A percentile compares a stretch with the other conserved stretches of the same genome.
These are phyloP conservation scores for Tylopilus subfusipes DNA, from an alignment of 768 basidiomycete genomes.

Conservation along the genomic window DNA sequence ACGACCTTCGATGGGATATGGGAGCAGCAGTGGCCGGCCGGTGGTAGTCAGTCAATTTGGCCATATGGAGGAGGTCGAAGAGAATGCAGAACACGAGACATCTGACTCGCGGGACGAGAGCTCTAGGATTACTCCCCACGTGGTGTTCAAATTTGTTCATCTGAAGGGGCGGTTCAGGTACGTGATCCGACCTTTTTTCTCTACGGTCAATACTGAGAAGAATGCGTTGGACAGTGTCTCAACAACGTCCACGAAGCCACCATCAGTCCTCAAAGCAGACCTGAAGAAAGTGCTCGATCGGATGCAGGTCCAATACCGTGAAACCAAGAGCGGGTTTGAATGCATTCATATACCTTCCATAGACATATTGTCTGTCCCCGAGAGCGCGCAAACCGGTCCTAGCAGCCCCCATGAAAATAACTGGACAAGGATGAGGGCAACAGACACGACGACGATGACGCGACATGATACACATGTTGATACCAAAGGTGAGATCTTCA, in stretches of 20 bases:
- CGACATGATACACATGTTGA: too few species aligned
- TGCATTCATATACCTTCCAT: slow-evolving; percentile 95
- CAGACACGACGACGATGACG: too few species aligned
- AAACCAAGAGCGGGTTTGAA: slow-evolving; percentile 89
- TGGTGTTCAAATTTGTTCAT: slow-evolving; percentile 87
- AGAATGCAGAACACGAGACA: slow-evolving; percentile 40
- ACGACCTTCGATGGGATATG: slow-evolving; percentile 67
- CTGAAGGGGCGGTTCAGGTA: slow-evolving; percentile 95
- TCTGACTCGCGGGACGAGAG: slow-evolving; percentile 38
- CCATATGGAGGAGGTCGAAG: slow-evolving; percentile 46
- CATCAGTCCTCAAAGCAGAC: slow-evolving; percentile 75
- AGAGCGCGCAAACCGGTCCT: slow-evolving; percentile 31
- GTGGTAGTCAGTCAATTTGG: slow-evolving; percentile 47
- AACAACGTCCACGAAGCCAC: slow-evolving; percentile 90
- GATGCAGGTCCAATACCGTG: slow-evolving; percentile 92
- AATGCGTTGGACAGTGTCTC: slow-evolving; percentile 58
- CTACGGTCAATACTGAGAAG: slow-evolving; percentile 2
- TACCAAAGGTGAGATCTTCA: too few species aligned
- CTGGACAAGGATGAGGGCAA: too few species aligned
- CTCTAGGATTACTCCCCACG: slow-evolving; percentile 43
- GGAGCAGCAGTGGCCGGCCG: slow-evolving; percentile 28
- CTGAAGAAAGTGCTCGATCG: slow-evolving; percentile 84
- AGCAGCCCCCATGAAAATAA: too few species aligned
- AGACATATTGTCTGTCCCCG: too few species aligned
- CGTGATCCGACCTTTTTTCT: slow-evolving; percentile 5